Evolutionary conservation across 2,329 filamentous ascomycete genomes (phyloP).

Genomic region (Trichophyton simii): DNA sequence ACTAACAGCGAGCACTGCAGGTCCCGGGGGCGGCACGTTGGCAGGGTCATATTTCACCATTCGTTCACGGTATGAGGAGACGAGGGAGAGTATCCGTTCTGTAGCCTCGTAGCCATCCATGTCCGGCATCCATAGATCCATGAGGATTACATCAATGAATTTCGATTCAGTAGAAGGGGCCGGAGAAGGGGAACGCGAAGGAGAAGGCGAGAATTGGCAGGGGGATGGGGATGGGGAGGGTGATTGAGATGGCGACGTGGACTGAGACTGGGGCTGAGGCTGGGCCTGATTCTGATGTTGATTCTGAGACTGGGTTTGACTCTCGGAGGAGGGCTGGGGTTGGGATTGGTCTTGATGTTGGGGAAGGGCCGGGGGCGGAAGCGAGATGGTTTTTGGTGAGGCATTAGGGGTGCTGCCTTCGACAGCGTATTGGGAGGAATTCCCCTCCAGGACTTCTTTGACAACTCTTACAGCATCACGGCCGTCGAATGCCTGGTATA

Average conservation of each 20-base stretch:
- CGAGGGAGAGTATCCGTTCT: constrained; percentile 46
- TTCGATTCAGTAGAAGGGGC: constrained; percentile 16
- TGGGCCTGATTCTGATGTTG: background rate
- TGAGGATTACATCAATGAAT: constrained; percentile 51
- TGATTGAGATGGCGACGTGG: background rate
- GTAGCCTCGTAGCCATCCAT: constrained; percentile 62
- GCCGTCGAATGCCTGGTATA: constrained; percentile 56
- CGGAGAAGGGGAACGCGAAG: background rate
- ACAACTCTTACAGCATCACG: constrained; percentile 54
- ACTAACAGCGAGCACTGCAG: constrained; percentile 49
- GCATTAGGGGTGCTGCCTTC: background rate
- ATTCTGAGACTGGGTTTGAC: background rate
- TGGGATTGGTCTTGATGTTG: background rate
- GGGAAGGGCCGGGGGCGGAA: background rate
- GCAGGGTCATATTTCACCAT: constrained; percentile 6
- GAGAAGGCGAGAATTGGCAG: background rate
- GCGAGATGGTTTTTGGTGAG: background rate
- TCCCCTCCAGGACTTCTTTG: constrained; percentile 29
- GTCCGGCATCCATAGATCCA: constrained; percentile 67
- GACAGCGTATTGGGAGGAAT: background rate
- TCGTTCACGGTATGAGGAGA: constrained; percentile 25
- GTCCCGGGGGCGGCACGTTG: constrained; percentile 20
- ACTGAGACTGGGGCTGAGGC: background rate
- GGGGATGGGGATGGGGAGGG: background rate
- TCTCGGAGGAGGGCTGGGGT: background rate